Evolutionary conservation across 257 asterid species (phyloP), one percentile per base, ranked within the genome.

Genomic region (Lantana camara): DNA sequence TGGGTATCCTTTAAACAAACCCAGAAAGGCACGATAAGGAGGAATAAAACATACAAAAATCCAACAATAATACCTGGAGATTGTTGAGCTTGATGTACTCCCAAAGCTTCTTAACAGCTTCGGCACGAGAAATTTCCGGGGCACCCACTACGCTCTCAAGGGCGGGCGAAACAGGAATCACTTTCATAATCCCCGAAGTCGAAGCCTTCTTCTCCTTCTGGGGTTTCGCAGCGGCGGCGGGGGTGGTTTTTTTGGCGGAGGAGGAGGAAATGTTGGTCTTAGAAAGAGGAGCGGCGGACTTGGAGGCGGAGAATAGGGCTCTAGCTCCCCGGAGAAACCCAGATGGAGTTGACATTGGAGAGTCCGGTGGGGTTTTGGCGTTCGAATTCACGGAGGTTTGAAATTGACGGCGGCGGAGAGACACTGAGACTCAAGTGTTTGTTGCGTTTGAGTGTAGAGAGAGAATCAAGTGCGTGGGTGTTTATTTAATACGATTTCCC

Each of bases 101-200:
- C 93, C 93, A 82, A 44, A 85, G 6, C 72, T 78, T 83, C 80
- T 82, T 85, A 34, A 78, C 75, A 72, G 87, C 93, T 27, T 59
- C 76, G 0, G 70, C 78, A 19, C 84, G 83, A 74, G 87, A 85
- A 30, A 68, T 69, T 70, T 82, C 73, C 0, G 83, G 44, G 27
- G 55, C 85, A 38, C 93, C 93, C 7, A 85, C 85, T 20, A 82
- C 40, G 69, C 60, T 68, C 66, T 80, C 72, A 19, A 85, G 83
- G 13, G 82, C 48, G 34, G 58, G 78, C 5, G 93, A 82, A 24
- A 85, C 73, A 3, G 85, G 89, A 8, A 21, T 47, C 27, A 61
- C 17, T 51, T 57, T 76, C 73, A 46, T 73, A 55, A 82, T 70
- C 41, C 84, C 83, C 5, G 73, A 12, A 8, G 40, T 19, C 1